A percentile compares a stretch with the other conserved stretches of the same genome.
These are phyloP conservation scores for Chrysosporium keratinophilum DNA, from an alignment of 2,329 filamentous ascomycete genomes.

Conservation along the genomic window DNA sequence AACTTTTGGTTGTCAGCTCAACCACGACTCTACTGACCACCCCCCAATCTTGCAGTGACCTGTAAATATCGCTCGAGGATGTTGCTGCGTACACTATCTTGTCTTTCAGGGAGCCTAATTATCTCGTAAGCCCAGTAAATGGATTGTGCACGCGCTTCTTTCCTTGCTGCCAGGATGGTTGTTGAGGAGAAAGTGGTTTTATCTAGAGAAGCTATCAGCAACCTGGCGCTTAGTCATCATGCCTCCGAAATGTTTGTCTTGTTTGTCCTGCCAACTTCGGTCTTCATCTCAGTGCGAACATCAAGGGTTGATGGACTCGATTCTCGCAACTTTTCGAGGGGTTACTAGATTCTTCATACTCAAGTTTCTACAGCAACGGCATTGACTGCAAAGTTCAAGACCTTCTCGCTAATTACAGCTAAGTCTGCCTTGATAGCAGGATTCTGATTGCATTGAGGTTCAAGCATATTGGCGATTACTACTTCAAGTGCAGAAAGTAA, in stretches of 20 bases:
- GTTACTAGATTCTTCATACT: no score
- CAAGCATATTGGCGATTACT: background rate
- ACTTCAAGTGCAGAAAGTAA: no score
- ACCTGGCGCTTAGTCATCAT: constrained; percentile 16
- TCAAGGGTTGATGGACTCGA: background rate
- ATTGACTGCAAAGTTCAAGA: no score
- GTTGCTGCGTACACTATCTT: background rate
- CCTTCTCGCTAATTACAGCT: background rate
- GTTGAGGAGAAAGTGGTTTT: constrained; percentile 19
- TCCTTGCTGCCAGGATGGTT: constrained; percentile 13
- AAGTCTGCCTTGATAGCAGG: background rate
- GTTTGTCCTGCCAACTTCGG: background rate
- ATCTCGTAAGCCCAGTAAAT: background rate
- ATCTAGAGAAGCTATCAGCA: constrained; percentile 16
- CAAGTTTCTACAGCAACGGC: no score
- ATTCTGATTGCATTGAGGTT: background rate
- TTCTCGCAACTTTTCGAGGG: no score
- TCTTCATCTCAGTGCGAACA: background rate
- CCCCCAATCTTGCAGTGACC: constrained; percentile 3
- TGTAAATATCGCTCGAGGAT: constrained; percentile 3
- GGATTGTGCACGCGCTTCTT: constrained; percentile 2
- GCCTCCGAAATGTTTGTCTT: background rate
- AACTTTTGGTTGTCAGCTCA: background rate
- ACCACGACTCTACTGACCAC: background rate
- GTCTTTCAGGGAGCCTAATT: background rate